Conservation (phyloP, 257 asterid species). For the Schizonepeta tenuifolia region DNA sequence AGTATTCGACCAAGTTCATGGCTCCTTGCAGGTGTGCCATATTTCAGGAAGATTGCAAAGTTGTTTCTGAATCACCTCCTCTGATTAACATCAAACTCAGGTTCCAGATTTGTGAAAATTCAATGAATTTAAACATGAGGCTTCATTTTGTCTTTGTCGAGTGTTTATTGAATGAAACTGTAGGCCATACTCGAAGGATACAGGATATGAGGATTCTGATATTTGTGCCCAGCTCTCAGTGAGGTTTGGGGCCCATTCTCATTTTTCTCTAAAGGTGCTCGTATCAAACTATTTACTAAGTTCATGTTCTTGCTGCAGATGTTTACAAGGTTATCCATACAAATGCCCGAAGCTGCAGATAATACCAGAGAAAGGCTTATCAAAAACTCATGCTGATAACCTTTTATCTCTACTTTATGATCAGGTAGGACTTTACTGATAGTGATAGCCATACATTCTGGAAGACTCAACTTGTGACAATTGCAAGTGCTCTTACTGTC, state of each 20-base stretch:
- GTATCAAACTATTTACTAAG: slow-evolving; percentile 19
- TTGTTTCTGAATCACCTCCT: slow-evolving; percentile 69
- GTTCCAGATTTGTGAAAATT: slow-evolving; percentile 47
- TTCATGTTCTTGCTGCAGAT: slow-evolving; percentile 53
- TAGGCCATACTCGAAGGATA: slow-evolving; percentile 98
- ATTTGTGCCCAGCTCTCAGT: slow-evolving; percentile 82
- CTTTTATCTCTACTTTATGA: slow-evolving; percentile 85
- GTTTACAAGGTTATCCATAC: slow-evolving; percentile 85
- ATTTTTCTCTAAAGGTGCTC: slow-evolving; percentile 20
- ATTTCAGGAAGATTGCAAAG: slow-evolving; percentile 88
- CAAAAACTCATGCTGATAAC: slow-evolving; percentile 66
- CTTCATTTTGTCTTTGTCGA: slow-evolving; percentile 26
- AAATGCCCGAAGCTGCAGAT: slow-evolving; percentile 88
- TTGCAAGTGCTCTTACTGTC: slow-evolving; percentile 24
- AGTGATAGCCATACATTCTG: slow-evolving; percentile 28
- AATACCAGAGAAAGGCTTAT: slow-evolving; percentile 82
- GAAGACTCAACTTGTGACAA: slow-evolving; percentile 28
- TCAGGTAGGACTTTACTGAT: slow-evolving; percentile 61
- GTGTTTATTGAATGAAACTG: slow-evolving; percentile 42
- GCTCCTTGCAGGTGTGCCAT: slow-evolving; percentile 77
- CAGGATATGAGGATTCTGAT: slow-evolving; percentile 84
- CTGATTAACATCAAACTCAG: slow-evolving; percentile 80
- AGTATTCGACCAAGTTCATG: slow-evolving; percentile 28
- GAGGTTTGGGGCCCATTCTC: slow-evolving; percentile 57
- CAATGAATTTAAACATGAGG: slow-evolving; percentile 1